Conservation (phyloP, 169 alveolate genomes). For the Theileria annulata region DNA sequence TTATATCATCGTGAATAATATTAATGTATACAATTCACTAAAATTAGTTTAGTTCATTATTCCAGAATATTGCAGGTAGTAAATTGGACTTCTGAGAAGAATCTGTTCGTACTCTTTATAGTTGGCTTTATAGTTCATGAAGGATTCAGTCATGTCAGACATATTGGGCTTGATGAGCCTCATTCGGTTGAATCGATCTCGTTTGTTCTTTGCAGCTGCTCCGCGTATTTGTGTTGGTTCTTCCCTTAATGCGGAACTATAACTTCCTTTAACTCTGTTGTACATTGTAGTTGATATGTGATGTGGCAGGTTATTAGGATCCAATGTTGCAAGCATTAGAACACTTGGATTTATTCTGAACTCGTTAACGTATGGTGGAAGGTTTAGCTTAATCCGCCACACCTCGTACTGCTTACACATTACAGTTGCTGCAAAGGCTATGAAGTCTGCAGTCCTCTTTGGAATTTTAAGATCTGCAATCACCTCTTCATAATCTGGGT, state of each 20-base stretch:
- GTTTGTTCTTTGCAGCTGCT: neutral
- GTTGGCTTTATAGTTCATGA: slow-evolving; percentile 3
- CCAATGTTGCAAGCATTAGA: neutral
- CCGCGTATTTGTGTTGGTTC: neutral
- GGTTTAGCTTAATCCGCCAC: slow-evolving; percentile 48
- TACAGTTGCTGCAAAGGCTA: slow-evolving; percentile 31
- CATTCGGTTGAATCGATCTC: slow-evolving; percentile 9
- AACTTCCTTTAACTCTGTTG: neutral
- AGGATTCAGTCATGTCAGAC: neutral
- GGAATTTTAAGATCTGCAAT: slow-evolving; percentile 29
- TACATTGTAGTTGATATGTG: slow-evolving; percentile 27
- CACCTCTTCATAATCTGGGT: slow-evolving; percentile 23
- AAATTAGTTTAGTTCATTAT: neutral
- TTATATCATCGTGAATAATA: neutral
- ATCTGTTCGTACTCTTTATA: slow-evolving; percentile 19
- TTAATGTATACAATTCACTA: neutral
- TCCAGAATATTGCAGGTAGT: neutral
- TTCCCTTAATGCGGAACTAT: neutral
- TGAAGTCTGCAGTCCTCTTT: slow-evolving; percentile 26
- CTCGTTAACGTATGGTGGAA: slow-evolving; percentile 60
- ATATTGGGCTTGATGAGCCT: slow-evolving; percentile 9
- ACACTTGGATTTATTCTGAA: neutral
- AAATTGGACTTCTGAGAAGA: slow-evolving; percentile 11
- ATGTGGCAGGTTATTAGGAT: slow-evolving; percentile 16
- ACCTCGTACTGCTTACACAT: slow-evolving; percentile 47